These are phyloP conservation scores for Agastache rugosa DNA, from an alignment of 257 asterid species.

Conservation along the genomic window DNA sequence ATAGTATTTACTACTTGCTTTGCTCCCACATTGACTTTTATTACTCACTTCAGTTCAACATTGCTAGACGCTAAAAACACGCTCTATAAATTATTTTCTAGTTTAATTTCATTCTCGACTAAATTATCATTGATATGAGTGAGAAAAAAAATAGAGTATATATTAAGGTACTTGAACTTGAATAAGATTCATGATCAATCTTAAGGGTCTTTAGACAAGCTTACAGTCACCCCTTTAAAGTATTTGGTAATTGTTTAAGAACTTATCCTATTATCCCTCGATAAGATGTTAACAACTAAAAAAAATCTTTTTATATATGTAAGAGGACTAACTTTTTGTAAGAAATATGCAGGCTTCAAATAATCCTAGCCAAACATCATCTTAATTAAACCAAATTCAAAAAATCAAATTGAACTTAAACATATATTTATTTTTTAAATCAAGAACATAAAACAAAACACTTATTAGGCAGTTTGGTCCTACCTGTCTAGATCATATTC, in stretches of 20 bases:
- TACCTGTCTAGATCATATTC: too few species aligned
- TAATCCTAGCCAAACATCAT: neutral
- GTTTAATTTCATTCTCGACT: too few species aligned
- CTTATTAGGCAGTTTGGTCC: neutral
- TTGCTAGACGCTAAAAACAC: neutral
- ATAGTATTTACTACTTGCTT: neutral
- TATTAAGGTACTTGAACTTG: neutral
- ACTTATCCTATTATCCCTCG: neutral
- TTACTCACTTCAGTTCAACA: neutral
- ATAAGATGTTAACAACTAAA: neutral
- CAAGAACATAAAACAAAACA: neutral
- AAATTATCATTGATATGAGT: too few species aligned
- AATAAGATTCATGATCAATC: neutral
- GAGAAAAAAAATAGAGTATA: too few species aligned
- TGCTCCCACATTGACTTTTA: neutral
- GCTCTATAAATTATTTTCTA: neutral
- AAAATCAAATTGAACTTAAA: neutral
- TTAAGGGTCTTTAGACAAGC: neutral
- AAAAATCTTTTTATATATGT: neutral
- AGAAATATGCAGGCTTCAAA: too few species aligned
- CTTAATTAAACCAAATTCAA: neutral
- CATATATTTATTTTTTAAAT: neutral
- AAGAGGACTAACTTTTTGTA: too few species aligned
- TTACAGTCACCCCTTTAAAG: too few species aligned
- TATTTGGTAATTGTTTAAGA: neutral